Evolutionary conservation across 495 filamentous ascomycete genomes (phyloP).

Genomic region (Daldinia childiae): DNA sequence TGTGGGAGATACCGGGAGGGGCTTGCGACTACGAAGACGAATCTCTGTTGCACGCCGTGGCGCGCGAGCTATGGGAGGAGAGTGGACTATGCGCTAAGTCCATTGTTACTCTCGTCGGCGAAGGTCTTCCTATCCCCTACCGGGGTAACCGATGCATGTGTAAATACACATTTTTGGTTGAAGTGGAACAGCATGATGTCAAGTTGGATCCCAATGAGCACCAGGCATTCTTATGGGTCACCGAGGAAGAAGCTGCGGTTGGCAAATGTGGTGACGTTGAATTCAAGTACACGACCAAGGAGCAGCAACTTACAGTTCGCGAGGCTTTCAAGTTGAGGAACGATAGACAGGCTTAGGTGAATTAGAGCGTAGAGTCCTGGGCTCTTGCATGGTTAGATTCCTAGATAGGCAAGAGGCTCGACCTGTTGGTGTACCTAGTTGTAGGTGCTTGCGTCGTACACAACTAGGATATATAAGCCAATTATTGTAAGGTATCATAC

Average conservation of each 20-base stretch:
- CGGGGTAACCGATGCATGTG: conserved; percentile 46
- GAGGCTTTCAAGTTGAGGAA: conserved; percentile 47
- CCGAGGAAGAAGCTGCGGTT: conserved; percentile 52
- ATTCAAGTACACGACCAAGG: conserved; percentile 46
- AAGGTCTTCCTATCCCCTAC: conserved; percentile 50
- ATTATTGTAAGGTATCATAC: neutral
- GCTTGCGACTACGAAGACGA: conserved; percentile 59
- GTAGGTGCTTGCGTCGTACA: neutral
- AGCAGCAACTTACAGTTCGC: conserved; percentile 41
- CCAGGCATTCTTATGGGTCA: conserved; percentile 54
- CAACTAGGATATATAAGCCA: neutral
- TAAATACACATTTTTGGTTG: conserved; percentile 52
- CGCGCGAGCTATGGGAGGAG: conserved; percentile 67
- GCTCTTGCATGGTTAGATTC: neutral
- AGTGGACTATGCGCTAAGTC: conserved; percentile 52
- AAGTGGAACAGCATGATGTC: conserved; percentile 51
- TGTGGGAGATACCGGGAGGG: conserved; percentile 68
- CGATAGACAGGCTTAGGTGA: conserved; percentile 5
- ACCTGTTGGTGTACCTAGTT: neutral
- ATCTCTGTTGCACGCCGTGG: conserved; percentile 58
- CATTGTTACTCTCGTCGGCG: conserved; percentile 51
- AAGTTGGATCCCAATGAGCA: conserved; percentile 56
- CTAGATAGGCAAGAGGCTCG: conserved; percentile 3
- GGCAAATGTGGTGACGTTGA: conserved; percentile 42
- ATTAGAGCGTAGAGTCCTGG: conserved; percentile 3